Evolutionary conservation across 495 filamentous ascomycete genomes (phyloP), one percentile per base, ranked within the genome.

Genomic region (Penicillium argentinense): DNA sequence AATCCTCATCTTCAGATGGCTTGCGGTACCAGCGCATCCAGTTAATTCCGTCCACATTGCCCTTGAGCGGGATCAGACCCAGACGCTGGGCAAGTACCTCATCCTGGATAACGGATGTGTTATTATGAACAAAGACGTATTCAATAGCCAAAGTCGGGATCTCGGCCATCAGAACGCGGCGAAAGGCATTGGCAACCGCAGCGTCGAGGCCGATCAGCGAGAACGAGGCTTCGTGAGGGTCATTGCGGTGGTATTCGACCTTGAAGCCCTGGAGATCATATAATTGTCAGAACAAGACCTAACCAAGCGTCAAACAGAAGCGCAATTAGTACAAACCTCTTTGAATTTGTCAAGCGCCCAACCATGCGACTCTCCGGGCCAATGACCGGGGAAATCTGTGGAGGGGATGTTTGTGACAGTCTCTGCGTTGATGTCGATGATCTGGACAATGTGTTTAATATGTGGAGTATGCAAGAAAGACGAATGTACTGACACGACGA

Each of bases 31-130:
- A 96, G 56, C 84, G 80, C 72, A 97, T 84, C 67, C 84, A 84
- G 40, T 80, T 77, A 40, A 97, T 73, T 9, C 88, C 90, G 21
- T 83, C 76, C 47, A 82, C 80, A 39, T 80, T 78, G 51, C 88
- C 93, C 25, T 81, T 85, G 43, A 99, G 82, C 6, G 95, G 95
- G 41, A 99, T 85, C 28, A 97, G 80, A 32, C 95, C 95, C 17
- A 99, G 76, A 14, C 95, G 81, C 57, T 88, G 84, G 2, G 89
- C 81, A 28, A 99, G 84, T 1, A 99, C 91, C 68, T 99, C 95
- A 65, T 99, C 95, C 63, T 96, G 91, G 58, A 99, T 92, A 16
- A 99, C 86, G 9, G 88, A 93, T 44, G 91, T 97, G 73, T 99
- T 99, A 74, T 95, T 91, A 59, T 86, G 73, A 36, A 97, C 80